Percentiles rank a stretch among this genome's conserved stretches.
phyloP scores from a whole-genome alignment of 345 rosid genomes.

The Isatis tinctoria region DNA sequence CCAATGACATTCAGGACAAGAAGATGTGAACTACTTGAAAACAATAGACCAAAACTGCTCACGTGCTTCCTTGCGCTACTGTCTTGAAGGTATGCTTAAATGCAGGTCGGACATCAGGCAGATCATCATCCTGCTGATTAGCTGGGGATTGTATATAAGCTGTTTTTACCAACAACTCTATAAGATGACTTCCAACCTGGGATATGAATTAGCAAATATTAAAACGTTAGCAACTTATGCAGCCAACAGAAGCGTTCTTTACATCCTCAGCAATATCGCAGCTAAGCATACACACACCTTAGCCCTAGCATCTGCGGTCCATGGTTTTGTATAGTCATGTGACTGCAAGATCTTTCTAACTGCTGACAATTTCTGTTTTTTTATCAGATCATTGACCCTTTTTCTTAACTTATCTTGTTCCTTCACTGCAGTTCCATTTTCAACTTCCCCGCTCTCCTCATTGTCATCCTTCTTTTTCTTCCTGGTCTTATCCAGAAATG shows the following conservation, averaged over 20 bases:
- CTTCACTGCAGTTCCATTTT: constrained; percentile 36
- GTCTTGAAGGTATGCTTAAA: constrained; percentile 66
- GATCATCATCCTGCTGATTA: constrained; percentile 55
- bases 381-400: constrained; percentile 70
- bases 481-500: constrained; percentile 77
- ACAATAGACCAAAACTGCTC: constrained; percentile 30
- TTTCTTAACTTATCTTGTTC: constrained; percentile 67
- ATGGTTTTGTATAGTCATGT: constrained; percentile 63
- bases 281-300: constrained; percentile 59
- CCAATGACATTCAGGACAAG: constrained; percentile 1
- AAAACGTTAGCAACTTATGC: constrained; percentile 5
- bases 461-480: constrained; percentile 42
- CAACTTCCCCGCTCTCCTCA: constrained; percentile 39
- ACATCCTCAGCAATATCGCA: not conserved
- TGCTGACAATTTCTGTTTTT: constrained; percentile 75
- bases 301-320: constrained; percentile 71
- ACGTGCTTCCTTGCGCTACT: constrained; percentile 49
- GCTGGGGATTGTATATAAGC: constrained; percentile 85
- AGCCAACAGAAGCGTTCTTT: not conserved
- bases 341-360: constrained; percentile 74
- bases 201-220: constrained; percentile 17
- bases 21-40: constrained; percentile 5
- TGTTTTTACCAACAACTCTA: constrained; percentile 71
- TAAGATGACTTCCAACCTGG: constrained; percentile 92
- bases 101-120: constrained; percentile 92